These are phyloP conservation scores for Sicyos baderoa DNA, from an alignment of 306 rosid genomes.

Conservation along the genomic window DNA sequence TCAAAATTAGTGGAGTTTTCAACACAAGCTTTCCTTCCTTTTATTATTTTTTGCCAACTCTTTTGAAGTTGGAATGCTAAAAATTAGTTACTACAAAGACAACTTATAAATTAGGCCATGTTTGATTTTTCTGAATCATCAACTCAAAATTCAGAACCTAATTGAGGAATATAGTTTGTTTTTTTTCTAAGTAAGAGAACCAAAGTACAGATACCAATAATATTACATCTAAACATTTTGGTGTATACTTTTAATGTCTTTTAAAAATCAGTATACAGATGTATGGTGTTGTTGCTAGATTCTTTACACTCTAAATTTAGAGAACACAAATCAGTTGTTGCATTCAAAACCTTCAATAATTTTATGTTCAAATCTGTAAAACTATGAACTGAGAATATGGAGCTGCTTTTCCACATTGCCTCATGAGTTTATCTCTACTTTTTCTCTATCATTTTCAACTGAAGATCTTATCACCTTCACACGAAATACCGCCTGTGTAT, in stretches of 20 bases:
- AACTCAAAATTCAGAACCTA: too few species aligned
- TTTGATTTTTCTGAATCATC: too few species aligned
- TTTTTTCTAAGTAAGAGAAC: not conserved
- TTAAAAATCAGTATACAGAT: not conserved
- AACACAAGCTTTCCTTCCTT: too few species aligned
- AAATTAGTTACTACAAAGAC: too few species aligned
- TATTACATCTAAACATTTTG: not conserved
- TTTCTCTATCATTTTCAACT: slow-evolving; percentile 24
- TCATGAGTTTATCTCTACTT: slow-evolving; percentile 31
- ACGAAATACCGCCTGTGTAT: slow-evolving; percentile 51
- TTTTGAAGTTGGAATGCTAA: too few species aligned
- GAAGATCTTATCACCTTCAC: slow-evolving; percentile 58
- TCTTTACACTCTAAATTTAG: not conserved
- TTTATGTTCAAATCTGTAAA: slow-evolving; percentile 41
- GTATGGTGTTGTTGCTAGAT: not conserved
- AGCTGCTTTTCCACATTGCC: slow-evolving; percentile 14
- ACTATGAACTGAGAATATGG: not conserved
- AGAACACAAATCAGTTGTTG: not conserved
- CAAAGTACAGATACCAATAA: too few species aligned
- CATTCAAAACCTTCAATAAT: slow-evolving; percentile 13
- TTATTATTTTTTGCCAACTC: too few species aligned
- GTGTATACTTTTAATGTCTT: not conserved
- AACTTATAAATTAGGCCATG: too few species aligned
- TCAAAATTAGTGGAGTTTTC: too few species aligned
- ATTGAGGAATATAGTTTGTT: not conserved